A percentile compares a stretch with the other conserved stretches of the same genome.
These are phyloP conservation scores for Dendrobium catenatum DNA, from an alignment of 106 monocot species.

Conservation along the genomic window DNA sequence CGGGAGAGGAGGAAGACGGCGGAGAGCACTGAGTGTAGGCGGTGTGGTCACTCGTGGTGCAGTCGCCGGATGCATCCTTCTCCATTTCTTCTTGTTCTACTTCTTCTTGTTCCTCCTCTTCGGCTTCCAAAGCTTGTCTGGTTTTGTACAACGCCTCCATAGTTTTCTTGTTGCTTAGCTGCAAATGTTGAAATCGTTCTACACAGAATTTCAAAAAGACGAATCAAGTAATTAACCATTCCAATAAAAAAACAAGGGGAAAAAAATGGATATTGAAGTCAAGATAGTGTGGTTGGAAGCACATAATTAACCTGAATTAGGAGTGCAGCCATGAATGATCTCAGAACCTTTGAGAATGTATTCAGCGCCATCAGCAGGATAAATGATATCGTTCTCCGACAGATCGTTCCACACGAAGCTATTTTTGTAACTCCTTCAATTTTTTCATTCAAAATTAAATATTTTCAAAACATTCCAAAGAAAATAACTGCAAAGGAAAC, in stretches of 20 bases:
- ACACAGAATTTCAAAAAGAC: neutral
- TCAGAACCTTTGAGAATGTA: slow-evolving; percentile 96
- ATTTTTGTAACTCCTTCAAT: slow-evolving; percentile 72
- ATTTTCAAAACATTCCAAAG: neutral
- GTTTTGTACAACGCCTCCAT: too few species aligned
- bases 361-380: slow-evolving; percentile 73
- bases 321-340: slow-evolving; percentile 35
- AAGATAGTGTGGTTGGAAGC: too few species aligned
- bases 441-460: neutral
- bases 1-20: slow-evolving; percentile 58
- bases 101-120: slow-evolving; percentile 12
- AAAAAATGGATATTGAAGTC: neutral
- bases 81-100: too few species aligned
- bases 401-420: slow-evolving; percentile 94
- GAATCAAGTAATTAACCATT: neutral
- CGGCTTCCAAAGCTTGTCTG: neutral
- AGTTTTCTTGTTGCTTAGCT: neutral
- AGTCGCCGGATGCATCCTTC: neutral
- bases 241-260: neutral
- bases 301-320: too few species aligned
- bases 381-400: slow-evolving; percentile 67
- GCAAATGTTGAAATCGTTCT: slow-evolving; percentile 42
- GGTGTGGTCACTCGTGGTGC: neutral
- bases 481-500: too few species aligned
- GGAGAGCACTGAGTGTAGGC: slow-evolving; percentile 44